phyloP scores from a whole-genome alignment of 345 rosid species.

The Eucalyptus paniculata region DNA sequence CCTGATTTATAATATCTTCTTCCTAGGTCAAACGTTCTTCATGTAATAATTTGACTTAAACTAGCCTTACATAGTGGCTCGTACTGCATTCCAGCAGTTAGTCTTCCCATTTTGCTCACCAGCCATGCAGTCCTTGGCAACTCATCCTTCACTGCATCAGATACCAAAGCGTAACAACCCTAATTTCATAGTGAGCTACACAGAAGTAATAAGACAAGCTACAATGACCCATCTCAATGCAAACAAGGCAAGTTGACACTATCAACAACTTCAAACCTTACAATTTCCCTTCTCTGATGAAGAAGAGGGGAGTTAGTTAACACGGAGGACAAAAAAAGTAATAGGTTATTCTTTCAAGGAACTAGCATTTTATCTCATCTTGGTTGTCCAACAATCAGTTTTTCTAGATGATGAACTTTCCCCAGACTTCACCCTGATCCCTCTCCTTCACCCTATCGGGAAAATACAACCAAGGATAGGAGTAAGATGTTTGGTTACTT shows the following conservation, averaged over 20 bases:
- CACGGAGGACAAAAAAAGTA: neutral
- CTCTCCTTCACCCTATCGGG: neutral
- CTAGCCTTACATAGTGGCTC: slow-evolving; percentile 49
- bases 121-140: slow-evolving; percentile 75
- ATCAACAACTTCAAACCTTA: neutral
- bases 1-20: neutral
- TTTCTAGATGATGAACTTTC: neutral
- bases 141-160: slow-evolving; percentile 34
- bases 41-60: neutral
- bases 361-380: neutral
- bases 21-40: neutral
- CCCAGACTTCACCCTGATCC: neutral
- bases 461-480: neutral
- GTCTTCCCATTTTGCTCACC: slow-evolving; percentile 77
- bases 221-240: neutral
- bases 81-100: slow-evolving; percentile 73
- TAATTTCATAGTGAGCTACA: neutral
- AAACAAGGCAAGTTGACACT: neutral
- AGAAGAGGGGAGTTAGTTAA: neutral
- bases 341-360: neutral
- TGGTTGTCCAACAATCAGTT: neutral
- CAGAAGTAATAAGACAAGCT: neutral
- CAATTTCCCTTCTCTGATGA: neutral
- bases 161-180: neutral
- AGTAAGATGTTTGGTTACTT: neutral